phyloP scores from a whole-genome alignment of 1,284 basidiomycete species.

The Puccinia horiana region DNA sequence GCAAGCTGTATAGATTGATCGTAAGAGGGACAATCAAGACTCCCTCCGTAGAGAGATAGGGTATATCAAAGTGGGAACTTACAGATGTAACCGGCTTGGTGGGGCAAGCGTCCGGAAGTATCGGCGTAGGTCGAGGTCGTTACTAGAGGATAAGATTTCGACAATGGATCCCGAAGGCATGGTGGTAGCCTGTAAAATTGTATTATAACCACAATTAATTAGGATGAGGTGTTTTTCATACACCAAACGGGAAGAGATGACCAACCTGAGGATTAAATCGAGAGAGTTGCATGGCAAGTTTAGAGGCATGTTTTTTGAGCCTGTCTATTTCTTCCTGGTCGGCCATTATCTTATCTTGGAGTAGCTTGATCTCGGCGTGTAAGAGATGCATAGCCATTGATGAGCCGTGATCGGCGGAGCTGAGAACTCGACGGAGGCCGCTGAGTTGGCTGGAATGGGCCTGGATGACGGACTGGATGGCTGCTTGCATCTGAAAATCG shows the following conservation, averaged over 20 bases:
- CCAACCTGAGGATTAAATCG: not conserved
- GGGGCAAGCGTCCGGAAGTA: slow-evolving; percentile 28
- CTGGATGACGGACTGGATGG: slow-evolving; percentile 29
- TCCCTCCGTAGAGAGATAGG: not conserved
- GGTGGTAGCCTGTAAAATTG: not conserved
- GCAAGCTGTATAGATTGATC: slow-evolving; percentile 21
- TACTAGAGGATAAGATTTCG: not conserved
- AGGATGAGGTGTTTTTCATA: not conserved
- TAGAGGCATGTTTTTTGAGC: not conserved
- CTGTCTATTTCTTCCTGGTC: not conserved
- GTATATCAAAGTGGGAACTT: not conserved
- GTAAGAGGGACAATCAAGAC: not conserved
- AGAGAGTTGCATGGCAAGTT: not conserved
- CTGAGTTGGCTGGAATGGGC: slow-evolving; percentile 30
- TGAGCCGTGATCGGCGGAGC: slow-evolving; percentile 26
- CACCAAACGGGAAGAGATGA: too few species aligned
- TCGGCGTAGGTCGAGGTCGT: not conserved
- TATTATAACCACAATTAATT: not conserved
- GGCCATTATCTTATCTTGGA: not conserved
- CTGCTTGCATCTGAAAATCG: slow-evolving; percentile 30
- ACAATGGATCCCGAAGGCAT: slow-evolving; percentile 8
- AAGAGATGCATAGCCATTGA: slow-evolving; percentile 47
- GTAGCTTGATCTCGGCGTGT: slow-evolving; percentile 39
- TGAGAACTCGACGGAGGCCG: slow-evolving; percentile 7
- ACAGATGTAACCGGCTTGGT: slow-evolving; percentile 32